These are phyloP conservation scores for Penicillium malachiteum DNA, from an alignment of 495 filamentous ascomycete species.

Conservation along the genomic window DNA sequence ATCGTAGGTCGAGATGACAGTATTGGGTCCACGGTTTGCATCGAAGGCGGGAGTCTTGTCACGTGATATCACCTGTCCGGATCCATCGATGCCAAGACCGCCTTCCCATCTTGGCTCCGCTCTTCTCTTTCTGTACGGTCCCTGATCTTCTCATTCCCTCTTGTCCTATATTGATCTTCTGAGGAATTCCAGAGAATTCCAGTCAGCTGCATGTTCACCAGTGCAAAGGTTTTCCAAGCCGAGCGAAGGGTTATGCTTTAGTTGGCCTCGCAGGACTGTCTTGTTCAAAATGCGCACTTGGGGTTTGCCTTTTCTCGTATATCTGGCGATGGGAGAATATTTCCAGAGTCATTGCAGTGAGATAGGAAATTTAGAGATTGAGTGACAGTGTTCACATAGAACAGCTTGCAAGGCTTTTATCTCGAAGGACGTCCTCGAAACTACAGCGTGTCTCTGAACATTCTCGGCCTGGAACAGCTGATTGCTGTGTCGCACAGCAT, in stretches of 20 bases:
- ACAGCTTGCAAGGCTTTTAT: not conserved
- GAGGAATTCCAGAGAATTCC: too few relatives aligned
- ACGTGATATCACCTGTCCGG: conserved; percentile 32
- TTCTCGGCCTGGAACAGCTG: not conserved
- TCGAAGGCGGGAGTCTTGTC: conserved; percentile 42
- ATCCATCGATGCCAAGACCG: conserved; percentile 29
- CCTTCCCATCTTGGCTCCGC: conserved; percentile 3
- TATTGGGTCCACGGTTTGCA: conserved; percentile 38
- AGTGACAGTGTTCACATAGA: not conserved
- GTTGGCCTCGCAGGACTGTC: too few relatives aligned
- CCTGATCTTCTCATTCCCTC: not conserved
- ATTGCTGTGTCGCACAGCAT: not conserved
- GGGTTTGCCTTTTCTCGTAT: too few relatives aligned
- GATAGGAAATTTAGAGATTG: not conserved
- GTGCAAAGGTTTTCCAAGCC: too few relatives aligned
- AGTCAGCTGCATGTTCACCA: too few relatives aligned
- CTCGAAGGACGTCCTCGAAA: not conserved
- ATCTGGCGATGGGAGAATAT: too few relatives aligned
- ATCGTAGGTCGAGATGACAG: conserved; percentile 28
- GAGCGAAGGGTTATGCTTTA: too few relatives aligned
- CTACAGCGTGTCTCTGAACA: conserved; percentile 1
- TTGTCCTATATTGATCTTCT: too few relatives aligned
- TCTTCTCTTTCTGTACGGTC: not conserved
- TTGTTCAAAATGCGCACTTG: too few relatives aligned
- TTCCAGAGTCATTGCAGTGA: too few relatives aligned